phyloP scores from a whole-genome alignment of 2,329 filamentous ascomycete species.

The Neoascochyta sp. region DNA sequence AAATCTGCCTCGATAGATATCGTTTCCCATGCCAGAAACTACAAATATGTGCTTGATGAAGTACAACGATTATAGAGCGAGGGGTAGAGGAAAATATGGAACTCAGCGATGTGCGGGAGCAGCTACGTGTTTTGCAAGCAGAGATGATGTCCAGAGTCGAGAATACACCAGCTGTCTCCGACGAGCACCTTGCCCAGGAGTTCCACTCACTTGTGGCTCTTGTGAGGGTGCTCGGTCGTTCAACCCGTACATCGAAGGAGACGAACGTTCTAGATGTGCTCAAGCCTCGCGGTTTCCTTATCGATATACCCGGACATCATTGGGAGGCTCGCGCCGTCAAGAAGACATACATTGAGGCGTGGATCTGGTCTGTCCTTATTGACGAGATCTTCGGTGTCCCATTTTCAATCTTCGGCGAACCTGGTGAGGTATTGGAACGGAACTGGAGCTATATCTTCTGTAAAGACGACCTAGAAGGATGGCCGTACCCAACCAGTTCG shows the following conservation, averaged over 20 bases:
- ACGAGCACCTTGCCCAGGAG: slow-evolving; percentile 12
- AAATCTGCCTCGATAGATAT: no score
- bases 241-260: background rate
- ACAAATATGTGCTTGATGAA: no score
- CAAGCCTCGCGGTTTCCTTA: background rate
- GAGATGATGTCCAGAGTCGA: slow-evolving; percentile 14
- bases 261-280: slow-evolving; percentile 1
- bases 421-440: background rate
- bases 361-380: slow-evolving; percentile 13
- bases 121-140: slow-evolving; percentile 10
- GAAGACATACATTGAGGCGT: slow-evolving; percentile 14
- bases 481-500: slow-evolving; percentile 4
- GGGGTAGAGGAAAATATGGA: background rate
- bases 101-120: background rate
- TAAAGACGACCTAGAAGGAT: slow-evolving; percentile 1
- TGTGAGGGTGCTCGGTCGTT: slow-evolving; percentile 16
- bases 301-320: slow-evolving; percentile 2
- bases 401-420: slow-evolving; percentile 4
- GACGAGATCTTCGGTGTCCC: slow-evolving; percentile 5
- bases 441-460: slow-evolving; percentile 3
- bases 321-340: slow-evolving; percentile 8
- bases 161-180: slow-evolving; percentile 8
- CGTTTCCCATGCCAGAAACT: no score
- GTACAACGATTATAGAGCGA: background rate
- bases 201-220: slow-evolving; percentile 10